Percentiles rank a stretch among this genome's conserved stretches.
These are phyloP conservation scores for Lyophyllum shimeji DNA, from an alignment of 768 basidiomycete species.

Conservation along the genomic window DNA sequence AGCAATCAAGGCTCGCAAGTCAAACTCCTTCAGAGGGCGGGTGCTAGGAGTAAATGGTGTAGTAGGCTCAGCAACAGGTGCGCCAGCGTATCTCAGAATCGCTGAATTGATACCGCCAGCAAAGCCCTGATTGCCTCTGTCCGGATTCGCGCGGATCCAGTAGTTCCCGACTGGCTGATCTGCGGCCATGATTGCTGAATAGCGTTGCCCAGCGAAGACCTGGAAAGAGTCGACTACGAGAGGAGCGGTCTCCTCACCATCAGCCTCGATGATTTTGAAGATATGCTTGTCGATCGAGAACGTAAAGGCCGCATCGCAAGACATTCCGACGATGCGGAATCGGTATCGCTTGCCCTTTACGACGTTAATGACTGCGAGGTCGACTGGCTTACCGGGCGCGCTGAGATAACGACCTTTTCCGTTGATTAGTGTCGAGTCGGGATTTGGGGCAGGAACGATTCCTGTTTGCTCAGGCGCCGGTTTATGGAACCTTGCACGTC, in stretches of 20 bases:
- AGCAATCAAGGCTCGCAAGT: neutral
- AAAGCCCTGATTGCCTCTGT: slow-evolving; percentile 26
- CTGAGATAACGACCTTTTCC: slow-evolving; percentile 36
- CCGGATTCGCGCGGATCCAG: slow-evolving; percentile 40
- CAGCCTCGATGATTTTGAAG: slow-evolving; percentile 53
- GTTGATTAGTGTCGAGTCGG: slow-evolving; percentile 30
- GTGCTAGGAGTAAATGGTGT: slow-evolving; percentile 15
- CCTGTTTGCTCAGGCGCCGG: neutral
- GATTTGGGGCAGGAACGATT: neutral
- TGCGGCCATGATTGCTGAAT: slow-evolving; percentile 38
- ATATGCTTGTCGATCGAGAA: slow-evolving; percentile 47
- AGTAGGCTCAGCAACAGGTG: slow-evolving; percentile 40
- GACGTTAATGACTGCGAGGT: slow-evolving; percentile 36
- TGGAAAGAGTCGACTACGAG: slow-evolving; percentile 40
- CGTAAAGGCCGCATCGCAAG: slow-evolving; percentile 33
- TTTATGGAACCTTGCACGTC: slow-evolving; percentile 18
- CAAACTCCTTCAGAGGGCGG: slow-evolving; percentile 3
- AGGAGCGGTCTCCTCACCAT: slow-evolving; percentile 41
- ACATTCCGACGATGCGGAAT: slow-evolving; percentile 34
- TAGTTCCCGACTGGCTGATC: slow-evolving; percentile 50
- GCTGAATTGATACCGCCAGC: slow-evolving; percentile 42
- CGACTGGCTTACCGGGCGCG: slow-evolving; percentile 12
- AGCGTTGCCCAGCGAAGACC: slow-evolving; percentile 37
- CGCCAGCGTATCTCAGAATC: slow-evolving; percentile 51
- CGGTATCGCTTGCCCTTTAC: slow-evolving; percentile 33